Evolutionary conservation across 169 alveolate species (phyloP).

Genomic region (Cryptosporidium xiaoi): DNA sequence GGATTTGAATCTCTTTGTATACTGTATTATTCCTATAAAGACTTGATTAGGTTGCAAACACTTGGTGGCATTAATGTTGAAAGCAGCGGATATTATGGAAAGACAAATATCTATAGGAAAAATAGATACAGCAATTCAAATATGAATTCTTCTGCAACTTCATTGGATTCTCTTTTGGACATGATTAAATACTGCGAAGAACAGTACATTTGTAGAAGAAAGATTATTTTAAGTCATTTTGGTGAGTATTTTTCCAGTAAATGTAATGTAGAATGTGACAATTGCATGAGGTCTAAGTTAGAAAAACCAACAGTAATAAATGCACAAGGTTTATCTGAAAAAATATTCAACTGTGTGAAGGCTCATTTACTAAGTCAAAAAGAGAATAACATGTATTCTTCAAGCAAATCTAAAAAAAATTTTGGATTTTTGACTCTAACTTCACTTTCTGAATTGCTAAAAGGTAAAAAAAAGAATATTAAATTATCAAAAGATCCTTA

Average conservation of each 20-base stretch:
- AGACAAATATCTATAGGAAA: slow-evolving; percentile 1
- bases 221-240: slow-evolving; percentile 83
- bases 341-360: slow-evolving; percentile 11
- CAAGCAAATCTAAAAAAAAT: slow-evolving; percentile 4
- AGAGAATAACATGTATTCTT: background rate
- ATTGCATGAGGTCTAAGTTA: slow-evolving; percentile 68
- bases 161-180: slow-evolving; percentile 42
- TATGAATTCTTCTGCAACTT: slow-evolving; percentile 20
- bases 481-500: slow-evolving; percentile 2
- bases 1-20: slow-evolving; percentile 83
- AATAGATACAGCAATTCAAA: background rate
- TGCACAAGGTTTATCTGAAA: slow-evolving; percentile 11
- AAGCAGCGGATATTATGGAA: background rate
- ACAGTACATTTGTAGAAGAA: slow-evolving; percentile 84
- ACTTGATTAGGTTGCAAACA: slow-evolving; percentile 77
- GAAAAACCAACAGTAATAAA: slow-evolving; percentile 23
- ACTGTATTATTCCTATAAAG: slow-evolving; percentile 82
- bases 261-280: slow-evolving; percentile 83
- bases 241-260: slow-evolving; percentile 84
- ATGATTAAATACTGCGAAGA: slow-evolving; percentile 89
- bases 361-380: background rate
- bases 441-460: slow-evolving; percentile 29
- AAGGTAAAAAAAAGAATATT: slow-evolving; percentile 26
- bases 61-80: slow-evolving; percentile 70
- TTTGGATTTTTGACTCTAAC: slow-evolving; percentile 43